A percentile compares a stretch with the other conserved stretches of the same genome.
Evolutionary conservation across 225 moss, liverwort and hornwort species (phyloP).

Genomic region (Neckera pumila): DNA sequence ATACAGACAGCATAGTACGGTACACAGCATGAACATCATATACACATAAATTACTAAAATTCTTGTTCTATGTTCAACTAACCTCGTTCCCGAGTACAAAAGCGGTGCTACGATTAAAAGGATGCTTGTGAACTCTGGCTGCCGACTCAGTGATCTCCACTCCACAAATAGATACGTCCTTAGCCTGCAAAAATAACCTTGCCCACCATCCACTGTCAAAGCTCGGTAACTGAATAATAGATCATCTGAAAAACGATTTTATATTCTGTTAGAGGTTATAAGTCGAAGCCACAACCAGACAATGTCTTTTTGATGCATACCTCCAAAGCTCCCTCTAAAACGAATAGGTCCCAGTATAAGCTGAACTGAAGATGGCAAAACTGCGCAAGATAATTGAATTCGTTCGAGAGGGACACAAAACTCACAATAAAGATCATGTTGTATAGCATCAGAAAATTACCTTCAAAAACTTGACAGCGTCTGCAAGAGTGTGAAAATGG

Average conservation of each 20-base stretch:
- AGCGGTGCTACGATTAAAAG: conserved; percentile 80
- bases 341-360: background rate
- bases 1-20: background rate
- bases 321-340: background rate
- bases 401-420: background rate
- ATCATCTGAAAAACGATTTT: background rate
- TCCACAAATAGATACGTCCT: conserved; percentile 82
- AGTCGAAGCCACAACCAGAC: background rate
- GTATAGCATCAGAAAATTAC: conserved; percentile 25
- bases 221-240: background rate
- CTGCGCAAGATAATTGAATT: background rate
- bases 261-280: background rate
- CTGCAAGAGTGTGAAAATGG: conserved; percentile 70
- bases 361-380: background rate
- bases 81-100: conserved; percentile 98
- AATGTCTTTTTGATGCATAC: background rate
- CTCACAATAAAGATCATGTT: background rate
- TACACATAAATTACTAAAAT: background rate
- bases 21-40: background rate
- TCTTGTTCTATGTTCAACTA: background rate
- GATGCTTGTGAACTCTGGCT: conserved; percentile 63
- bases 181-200: conserved; percentile 42
- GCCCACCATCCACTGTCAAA: conserved; percentile 13
- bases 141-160: conserved; percentile 91
- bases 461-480: conserved; percentile 81